phyloP scores from a whole-genome alignment of 2,329 filamentous ascomycete genomes.

The Aurifilum marmelostoma region DNA sequence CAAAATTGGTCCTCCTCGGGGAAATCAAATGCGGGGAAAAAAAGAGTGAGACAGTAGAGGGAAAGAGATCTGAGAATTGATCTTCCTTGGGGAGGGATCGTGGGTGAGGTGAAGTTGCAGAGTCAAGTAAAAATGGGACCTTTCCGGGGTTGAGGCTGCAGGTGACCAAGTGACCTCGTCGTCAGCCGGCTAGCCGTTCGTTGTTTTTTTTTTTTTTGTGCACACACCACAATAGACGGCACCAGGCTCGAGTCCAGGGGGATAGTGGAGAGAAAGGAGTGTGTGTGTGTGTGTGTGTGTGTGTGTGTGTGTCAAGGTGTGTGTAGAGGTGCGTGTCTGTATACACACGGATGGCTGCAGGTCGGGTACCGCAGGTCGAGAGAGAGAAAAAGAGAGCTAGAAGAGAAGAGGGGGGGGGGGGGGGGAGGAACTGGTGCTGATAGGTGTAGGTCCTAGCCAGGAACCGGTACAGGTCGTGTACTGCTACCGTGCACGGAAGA shows the following conservation, averaged over 20 bases:
- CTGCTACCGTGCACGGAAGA: constrained; percentile 38
- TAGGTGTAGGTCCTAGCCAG: constrained; percentile 17
- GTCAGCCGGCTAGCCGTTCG: constrained; percentile 24
- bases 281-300: not conserved
- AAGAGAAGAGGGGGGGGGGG: not conserved
- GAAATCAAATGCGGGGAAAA: constrained; percentile 32
- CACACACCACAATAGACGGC: constrained; percentile 15
- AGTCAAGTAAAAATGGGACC: constrained; percentile 27
- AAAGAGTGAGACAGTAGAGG: not conserved
- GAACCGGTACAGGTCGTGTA: constrained; percentile 36
- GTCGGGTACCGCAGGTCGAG: constrained; percentile 15
- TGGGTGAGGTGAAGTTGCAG: constrained; percentile 20
- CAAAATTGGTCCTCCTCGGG: constrained; percentile 25
- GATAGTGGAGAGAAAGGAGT: not conserved
- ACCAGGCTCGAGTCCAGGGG: constrained; percentile 25
- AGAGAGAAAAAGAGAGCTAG: not conserved
- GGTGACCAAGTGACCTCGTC: constrained; percentile 27
- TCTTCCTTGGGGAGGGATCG: constrained; percentile 30
- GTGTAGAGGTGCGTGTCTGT: not conserved
- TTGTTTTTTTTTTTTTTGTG: not conserved
- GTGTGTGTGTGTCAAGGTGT: not conserved
- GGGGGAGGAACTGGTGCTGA: not conserved
- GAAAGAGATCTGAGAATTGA: constrained; percentile 31
- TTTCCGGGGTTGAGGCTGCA: constrained; percentile 29
- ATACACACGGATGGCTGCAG: constrained; percentile 17